Percentiles rank a stretch among this genome's conserved stretches.
Evolutionary conservation across 148 eudicot genomes (phyloP).

Genomic region (Vaccinium corymbosum): DNA sequence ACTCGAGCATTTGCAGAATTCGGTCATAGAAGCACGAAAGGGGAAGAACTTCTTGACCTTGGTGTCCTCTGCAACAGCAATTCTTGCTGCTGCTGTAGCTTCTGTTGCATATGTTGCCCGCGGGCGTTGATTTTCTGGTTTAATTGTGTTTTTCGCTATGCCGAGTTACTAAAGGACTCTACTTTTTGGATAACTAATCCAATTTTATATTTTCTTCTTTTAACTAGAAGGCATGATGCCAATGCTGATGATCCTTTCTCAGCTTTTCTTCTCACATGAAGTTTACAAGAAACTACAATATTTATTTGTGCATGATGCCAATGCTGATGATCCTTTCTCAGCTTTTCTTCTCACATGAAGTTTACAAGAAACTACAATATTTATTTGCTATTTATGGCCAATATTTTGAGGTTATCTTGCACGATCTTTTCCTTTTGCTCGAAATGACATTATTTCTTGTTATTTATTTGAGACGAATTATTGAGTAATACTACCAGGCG

Average conservation of each 20-base stretch:
- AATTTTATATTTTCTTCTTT: background rate
- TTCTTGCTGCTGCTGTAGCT: conserved; percentile 76
- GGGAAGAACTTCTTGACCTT: conserved; percentile 69
- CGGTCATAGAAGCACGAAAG: conserved; percentile 50
- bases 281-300: background rate
- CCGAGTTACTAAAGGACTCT: background rate
- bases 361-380: background rate
- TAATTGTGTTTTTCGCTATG: background rate
- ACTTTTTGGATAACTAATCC: background rate
- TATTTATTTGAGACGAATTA: too few relatives aligned
- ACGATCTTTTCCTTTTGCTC: background rate
- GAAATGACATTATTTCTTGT: background rate
- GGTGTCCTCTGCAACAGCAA: conserved; percentile 70
- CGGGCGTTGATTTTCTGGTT: conserved; percentile 26
- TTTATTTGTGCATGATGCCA: too few relatives aligned
- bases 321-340: background rate
- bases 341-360: background rate
- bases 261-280: background rate
- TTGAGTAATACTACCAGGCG: background rate
- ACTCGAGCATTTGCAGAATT: conserved; percentile 39
- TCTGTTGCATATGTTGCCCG: conserved; percentile 64
- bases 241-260: background rate
- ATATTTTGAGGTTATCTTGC: background rate
- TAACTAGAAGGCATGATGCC: background rate
- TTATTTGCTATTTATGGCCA: background rate